Conservation (phyloP, 2,329 filamentous ascomycete species). For the Exutisphaerella laricina region DNA sequence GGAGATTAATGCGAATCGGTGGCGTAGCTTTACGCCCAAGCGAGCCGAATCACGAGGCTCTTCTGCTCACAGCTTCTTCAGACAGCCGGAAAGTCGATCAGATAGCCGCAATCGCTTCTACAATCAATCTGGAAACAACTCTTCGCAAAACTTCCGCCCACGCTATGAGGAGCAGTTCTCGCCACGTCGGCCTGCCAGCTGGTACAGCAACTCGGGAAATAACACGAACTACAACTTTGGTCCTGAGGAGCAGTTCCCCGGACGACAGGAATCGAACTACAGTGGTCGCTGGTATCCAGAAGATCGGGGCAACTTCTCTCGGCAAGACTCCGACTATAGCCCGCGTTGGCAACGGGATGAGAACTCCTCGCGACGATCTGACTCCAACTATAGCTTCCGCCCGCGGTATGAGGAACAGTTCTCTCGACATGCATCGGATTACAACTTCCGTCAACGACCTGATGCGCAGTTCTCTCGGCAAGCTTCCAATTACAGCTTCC, state of each 20-base stretch:
- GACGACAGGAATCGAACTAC: background rate
- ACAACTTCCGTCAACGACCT: background rate
- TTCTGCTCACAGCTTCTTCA: slow-evolving; percentile 1
- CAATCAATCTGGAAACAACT: background rate
- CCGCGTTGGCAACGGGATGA: background rate
- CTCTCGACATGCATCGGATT: background rate
- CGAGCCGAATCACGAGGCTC: slow-evolving; percentile 2
- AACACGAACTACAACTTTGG: background rate
- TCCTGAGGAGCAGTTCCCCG: background rate
- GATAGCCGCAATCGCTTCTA: background rate
- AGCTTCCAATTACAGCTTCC: background rate
- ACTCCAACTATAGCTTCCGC: background rate
- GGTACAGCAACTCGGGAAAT: background rate
- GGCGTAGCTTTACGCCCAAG: slow-evolving; percentile 1
- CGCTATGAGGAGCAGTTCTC: background rate
- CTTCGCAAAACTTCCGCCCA: slow-evolving; percentile 1
- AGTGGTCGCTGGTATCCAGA: background rate
- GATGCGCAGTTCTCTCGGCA: background rate
- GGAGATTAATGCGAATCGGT: background rate
- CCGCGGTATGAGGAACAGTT: background rate
- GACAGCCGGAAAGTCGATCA: background rate
- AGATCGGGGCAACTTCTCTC: background rate
- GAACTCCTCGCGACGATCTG: background rate
- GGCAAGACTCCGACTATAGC: background rate
- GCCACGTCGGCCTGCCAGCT: background rate